Conservation (phyloP, 345 rosid genomes). For the Syzygium oleosum region DNA sequence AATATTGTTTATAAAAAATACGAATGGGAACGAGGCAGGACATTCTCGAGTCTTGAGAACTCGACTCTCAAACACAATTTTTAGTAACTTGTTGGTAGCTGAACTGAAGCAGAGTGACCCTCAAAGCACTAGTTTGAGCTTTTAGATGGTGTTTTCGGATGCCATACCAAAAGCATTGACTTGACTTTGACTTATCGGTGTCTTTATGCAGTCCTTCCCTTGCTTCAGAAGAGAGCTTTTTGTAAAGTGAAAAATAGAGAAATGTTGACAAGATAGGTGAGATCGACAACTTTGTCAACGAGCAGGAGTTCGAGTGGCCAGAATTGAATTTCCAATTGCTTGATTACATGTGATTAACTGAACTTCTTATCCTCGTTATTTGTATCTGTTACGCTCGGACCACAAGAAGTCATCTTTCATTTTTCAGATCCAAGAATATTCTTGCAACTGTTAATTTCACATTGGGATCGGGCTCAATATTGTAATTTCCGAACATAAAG, state of each 20-base stretch:
- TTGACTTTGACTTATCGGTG: neutral
- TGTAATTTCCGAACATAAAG: neutral
- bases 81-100: too few relatives aligned
- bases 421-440: neutral
- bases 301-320: neutral
- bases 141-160: neutral
- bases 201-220: neutral
- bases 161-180: neutral
- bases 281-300: neutral
- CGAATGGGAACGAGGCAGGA: neutral
- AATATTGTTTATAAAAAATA: neutral
- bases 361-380: too few relatives aligned
- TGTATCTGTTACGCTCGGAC: neutral
- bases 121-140: neutral
- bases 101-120: neutral
- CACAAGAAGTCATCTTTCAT: neutral
- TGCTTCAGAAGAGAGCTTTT: neutral
- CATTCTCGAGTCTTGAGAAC: neutral
- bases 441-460: neutral
- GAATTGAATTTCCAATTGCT: neutral
- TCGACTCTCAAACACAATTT: neutral
- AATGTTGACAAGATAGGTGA: neutral
- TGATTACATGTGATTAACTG: neutral
- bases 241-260: neutral
- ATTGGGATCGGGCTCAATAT: neutral